Percentiles rank a stretch among this genome's conserved stretches.
phyloP scores from a whole-genome alignment of 179 eudicot genomes.

The Actinidia arguta region DNA sequence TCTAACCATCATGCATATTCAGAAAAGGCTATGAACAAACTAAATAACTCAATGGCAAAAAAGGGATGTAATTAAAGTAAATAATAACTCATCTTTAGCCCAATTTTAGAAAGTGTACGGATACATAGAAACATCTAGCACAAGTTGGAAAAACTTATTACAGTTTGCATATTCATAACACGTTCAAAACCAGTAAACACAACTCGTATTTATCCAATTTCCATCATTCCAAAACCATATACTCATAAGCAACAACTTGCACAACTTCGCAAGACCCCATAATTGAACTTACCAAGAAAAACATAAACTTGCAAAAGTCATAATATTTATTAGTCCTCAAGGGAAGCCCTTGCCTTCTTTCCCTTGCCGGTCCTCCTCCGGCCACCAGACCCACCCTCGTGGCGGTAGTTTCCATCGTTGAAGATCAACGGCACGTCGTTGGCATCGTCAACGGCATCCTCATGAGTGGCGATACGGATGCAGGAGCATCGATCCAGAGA shows the following conservation, averaged over 20 bases:
- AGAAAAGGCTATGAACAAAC: slow-evolving; percentile 3
- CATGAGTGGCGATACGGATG: slow-evolving; percentile 67
- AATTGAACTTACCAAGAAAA: slow-evolving; percentile 16
- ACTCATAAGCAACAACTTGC: slow-evolving; percentile 14
- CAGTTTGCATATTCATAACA: background rate
- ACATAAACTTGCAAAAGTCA: background rate
- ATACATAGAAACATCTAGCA: background rate
- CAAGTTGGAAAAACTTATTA: background rate
- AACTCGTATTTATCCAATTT: slow-evolving; percentile 6
- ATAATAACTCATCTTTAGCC: background rate
- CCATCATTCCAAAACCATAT: background rate
- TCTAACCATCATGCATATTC: background rate
- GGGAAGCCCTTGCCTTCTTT: slow-evolving; percentile 31
- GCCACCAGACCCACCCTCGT: slow-evolving; percentile 20
- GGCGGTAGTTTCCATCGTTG: slow-evolving; percentile 42
- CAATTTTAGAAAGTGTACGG: background rate
- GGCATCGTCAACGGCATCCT: slow-evolving; percentile 57
- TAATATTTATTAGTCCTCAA: slow-evolving; percentile 4
- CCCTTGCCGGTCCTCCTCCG: slow-evolving; percentile 44
- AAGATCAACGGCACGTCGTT: slow-evolving; percentile 64
- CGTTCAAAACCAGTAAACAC: background rate
- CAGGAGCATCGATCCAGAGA: slow-evolving; percentile 80
- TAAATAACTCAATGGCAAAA: background rate
- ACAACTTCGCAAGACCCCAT: background rate
- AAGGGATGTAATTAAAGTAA: no score